A percentile compares a stretch with the other conserved stretches of the same genome.
Conservation (phyloP, 352 stramenopile species). For the Saprolegnia diclina region DNA sequence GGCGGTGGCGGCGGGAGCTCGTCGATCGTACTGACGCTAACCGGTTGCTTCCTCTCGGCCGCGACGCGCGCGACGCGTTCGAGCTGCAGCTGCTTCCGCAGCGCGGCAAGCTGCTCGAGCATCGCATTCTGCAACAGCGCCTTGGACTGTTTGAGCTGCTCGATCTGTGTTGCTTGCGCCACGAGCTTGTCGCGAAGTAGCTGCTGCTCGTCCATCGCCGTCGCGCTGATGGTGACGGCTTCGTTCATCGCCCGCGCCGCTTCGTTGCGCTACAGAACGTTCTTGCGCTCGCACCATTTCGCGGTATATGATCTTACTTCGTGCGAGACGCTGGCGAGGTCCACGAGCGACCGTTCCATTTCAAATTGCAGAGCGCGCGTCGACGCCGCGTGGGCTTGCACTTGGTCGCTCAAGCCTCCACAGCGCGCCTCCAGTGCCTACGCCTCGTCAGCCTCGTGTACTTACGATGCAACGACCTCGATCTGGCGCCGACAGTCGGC, state of each 20-base stretch:
- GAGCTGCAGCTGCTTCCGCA: slow-evolving; percentile 71
- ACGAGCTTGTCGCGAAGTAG: slow-evolving; percentile 51
- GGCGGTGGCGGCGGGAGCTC: background rate
- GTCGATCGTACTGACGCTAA: background rate
- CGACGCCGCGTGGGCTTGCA: slow-evolving; percentile 39
- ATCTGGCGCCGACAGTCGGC: background rate
- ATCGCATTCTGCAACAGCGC: slow-evolving; percentile 73
- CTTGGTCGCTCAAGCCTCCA: background rate
- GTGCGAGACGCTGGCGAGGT: slow-evolving; percentile 53
- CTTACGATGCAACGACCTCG: slow-evolving; percentile 2
- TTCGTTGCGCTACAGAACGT: slow-evolving; percentile 52
- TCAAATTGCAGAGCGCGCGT: slow-evolving; percentile 45
- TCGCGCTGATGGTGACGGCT: slow-evolving; percentile 74
- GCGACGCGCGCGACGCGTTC: slow-evolving; percentile 65
- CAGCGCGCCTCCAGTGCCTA: background rate
- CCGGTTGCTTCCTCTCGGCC: slow-evolving; percentile 45
- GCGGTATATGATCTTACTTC: slow-evolving; percentile 17
- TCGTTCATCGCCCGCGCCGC: slow-evolving; percentile 77
- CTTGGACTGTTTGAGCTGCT: slow-evolving; percentile 73
- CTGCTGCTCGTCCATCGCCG: slow-evolving; percentile 73
- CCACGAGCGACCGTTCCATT: slow-evolving; percentile 62
- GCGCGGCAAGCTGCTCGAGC: slow-evolving; percentile 66
- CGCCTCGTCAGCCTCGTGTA: background rate
- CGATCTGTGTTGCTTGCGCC: slow-evolving; percentile 57
- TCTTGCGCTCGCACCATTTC: background rate